Evolutionary conservation across 2,329 filamentous ascomycete species (phyloP), one percentile per base, ranked within the genome.

Genomic region (Lachnellula arida): DNA sequence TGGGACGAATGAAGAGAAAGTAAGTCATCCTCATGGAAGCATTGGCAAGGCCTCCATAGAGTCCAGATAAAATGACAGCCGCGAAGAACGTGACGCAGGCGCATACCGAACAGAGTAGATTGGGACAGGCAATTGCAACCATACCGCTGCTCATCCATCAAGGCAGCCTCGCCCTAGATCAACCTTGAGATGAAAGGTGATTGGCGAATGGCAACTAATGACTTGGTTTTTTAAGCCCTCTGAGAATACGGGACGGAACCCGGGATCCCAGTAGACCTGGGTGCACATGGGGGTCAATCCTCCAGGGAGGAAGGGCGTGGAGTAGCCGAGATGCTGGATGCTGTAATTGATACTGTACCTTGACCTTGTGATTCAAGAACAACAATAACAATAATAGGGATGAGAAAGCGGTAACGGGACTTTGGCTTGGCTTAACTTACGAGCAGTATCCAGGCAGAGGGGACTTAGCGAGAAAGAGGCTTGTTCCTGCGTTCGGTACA

Each of bases 41-140:
- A 54, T 28, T 57, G 54, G 63, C 65, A 67, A 62, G 58, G 64
- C 65, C 64, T 63, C 63, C 43, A 62, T 61, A 59, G 51, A 58
- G 59, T 62, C 59, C 61, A 61, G 58, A 58, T 32, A 46, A 46
- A 47, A 54, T 58, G 56, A 57, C 59, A 59, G 59, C 54, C 59
- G 57, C 56, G 58, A 60, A 54, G 55, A 65, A 60, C 56, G 59
- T 63, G 65, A 63, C 53, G 61, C 49, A 61, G 44, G 50, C 56
- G 53, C 48, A 54, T 39, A 44, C 55, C 50, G 51, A 53, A 55
- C 44, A 46, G 42, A 56, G 51, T 46, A 49, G 51, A 46, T 46
- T 49, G 17, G 54, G 54, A 58, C 43, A 49, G 49, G 42, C 46
- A 58, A 35, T 49, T 43, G 25, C 52, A 47, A 39, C 49, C 49